Conservation (phyloP, 2,329 filamentous ascomycete genomes). For the Alternaria atra region DNA sequence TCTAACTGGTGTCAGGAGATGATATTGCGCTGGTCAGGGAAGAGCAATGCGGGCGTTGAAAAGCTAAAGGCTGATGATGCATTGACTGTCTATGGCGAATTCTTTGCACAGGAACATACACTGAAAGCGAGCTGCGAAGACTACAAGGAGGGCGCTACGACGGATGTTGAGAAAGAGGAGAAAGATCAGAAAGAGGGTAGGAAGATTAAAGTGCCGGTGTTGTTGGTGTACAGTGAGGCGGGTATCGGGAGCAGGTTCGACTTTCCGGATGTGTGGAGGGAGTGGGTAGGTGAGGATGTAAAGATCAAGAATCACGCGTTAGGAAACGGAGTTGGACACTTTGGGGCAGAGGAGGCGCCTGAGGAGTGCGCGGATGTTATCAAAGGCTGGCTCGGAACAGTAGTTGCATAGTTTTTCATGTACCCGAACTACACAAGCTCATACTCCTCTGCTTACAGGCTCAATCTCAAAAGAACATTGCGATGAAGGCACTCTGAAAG, state of each 20-base stretch:
- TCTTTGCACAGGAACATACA: slow-evolving; percentile 53
- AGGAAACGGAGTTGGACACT: slow-evolving; percentile 63
- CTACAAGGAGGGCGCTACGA: slow-evolving; percentile 62
- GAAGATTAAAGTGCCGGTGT: slow-evolving; percentile 58
- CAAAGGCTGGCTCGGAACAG: neutral
- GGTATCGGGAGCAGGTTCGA: slow-evolving; percentile 62
- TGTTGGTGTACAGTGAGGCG: slow-evolving; percentile 61
- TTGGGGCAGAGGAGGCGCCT: slow-evolving; percentile 64
- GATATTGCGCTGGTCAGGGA: slow-evolving; percentile 51
- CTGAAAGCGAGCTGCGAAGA: slow-evolving; percentile 65
- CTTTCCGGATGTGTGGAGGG: slow-evolving; percentile 61
- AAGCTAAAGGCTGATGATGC: slow-evolving; percentile 35
- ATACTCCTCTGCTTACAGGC: neutral
- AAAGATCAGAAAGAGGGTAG: slow-evolving; percentile 56
- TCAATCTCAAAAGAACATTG: neutral
- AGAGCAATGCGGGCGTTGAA: slow-evolving; percentile 14
- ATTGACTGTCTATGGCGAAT: slow-evolving; percentile 55
- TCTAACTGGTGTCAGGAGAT: slow-evolving; percentile 51
- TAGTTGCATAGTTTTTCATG: neutral
- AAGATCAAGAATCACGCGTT: slow-evolving; percentile 61
- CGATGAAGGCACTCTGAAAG: neutral
- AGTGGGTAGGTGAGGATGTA: slow-evolving; percentile 55
- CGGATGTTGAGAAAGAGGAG: slow-evolving; percentile 63
- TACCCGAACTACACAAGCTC: neutral
- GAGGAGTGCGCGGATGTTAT: slow-evolving; percentile 51